Percentiles rank a stretch among this genome's conserved stretches.
Evolutionary conservation across 805 yeast genomes (phyloP).

Genomic region (Torulaspora quercuum): DNA sequence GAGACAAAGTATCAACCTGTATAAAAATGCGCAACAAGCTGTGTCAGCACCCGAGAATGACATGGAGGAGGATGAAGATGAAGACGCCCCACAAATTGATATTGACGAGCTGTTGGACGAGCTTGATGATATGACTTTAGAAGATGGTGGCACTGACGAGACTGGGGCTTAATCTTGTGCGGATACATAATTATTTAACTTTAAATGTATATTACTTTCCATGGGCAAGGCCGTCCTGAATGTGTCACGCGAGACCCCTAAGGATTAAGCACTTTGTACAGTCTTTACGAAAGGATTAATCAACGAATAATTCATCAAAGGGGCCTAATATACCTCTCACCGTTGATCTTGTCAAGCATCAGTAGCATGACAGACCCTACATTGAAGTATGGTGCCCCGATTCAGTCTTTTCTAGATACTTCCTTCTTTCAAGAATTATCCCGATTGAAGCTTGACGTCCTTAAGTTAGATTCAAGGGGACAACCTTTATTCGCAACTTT

Average conservation of each 20-base stretch:
- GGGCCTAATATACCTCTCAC: no score
- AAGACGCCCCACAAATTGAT: slow-evolving; percentile 82
- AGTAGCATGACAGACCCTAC: slow-evolving; percentile 13
- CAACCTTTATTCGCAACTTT: slow-evolving; percentile 28
- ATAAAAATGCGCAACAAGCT: slow-evolving; percentile 53
- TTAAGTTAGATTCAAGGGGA: slow-evolving; percentile 48
- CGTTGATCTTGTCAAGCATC: no score
- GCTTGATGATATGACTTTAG: slow-evolving; percentile 87
- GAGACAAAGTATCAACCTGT: slow-evolving; percentile 84
- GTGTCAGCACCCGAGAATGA: slow-evolving; percentile 31
- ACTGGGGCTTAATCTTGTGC: slow-evolving; percentile 1
- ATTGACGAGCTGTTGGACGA: slow-evolving; percentile 93
- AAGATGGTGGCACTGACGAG: slow-evolving; percentile 39
- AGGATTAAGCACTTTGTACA: slow-evolving; percentile 2
- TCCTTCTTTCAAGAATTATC: slow-evolving; percentile 79
- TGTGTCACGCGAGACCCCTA: not conserved
- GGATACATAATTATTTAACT: not conserved
- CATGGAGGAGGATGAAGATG: slow-evolving; percentile 60
- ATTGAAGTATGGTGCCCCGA: slow-evolving; percentile 40
- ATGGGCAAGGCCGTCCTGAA: no score
- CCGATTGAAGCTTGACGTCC: slow-evolving; percentile 65
- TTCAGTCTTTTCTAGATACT: slow-evolving; percentile 77
- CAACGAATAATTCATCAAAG: no score
- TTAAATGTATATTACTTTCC: slow-evolving; percentile 4
- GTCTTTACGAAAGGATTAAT: not conserved